phyloP scores from a whole-genome alignment of 495 filamentous ascomycete genomes.

The Hypoxylon lienhwacheense region DNA sequence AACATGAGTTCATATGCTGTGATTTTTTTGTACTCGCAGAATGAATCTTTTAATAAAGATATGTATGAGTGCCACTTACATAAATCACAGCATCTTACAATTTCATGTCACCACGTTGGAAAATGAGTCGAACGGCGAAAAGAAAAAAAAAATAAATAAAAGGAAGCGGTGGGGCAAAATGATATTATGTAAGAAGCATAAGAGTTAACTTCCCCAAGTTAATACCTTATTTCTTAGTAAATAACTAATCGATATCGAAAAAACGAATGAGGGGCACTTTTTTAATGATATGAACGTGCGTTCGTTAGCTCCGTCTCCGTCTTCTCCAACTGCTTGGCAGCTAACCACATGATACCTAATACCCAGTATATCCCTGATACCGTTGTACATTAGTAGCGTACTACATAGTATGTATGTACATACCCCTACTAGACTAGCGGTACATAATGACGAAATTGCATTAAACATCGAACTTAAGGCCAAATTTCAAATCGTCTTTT shows the following conservation, averaged over 20 bases:
- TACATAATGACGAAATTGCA: constrained; percentile 28
- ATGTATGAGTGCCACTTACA: too few relatives aligned
- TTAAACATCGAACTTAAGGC: background rate
- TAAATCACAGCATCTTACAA: too few relatives aligned
- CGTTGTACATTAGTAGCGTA: too few relatives aligned
- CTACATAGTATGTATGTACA: too few relatives aligned
- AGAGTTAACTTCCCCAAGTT: too few relatives aligned
- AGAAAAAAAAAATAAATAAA: too few relatives aligned
- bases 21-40: too few relatives aligned
- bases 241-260: constrained; percentile 15
- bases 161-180: constrained; percentile 17
- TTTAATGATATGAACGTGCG: background rate
- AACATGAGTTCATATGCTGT: too few relatives aligned
- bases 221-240: background rate
- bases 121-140: constrained; percentile 30
- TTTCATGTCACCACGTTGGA: constrained; percentile 3
- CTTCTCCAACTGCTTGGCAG: constrained; percentile 8
- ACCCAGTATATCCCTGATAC: too few relatives aligned
- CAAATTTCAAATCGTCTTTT: constrained; percentile 4
- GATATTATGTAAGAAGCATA: background rate
- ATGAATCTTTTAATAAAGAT: too few relatives aligned
- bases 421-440: too few relatives aligned
- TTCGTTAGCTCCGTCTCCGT: background rate
- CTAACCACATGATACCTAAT: constrained; percentile 1
- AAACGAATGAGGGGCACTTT: constrained; percentile 23